These are phyloP conservation scores for Schizothecium vesticola DNA, from an alignment of 495 filamentous ascomycete species.

Conservation along the genomic window DNA sequence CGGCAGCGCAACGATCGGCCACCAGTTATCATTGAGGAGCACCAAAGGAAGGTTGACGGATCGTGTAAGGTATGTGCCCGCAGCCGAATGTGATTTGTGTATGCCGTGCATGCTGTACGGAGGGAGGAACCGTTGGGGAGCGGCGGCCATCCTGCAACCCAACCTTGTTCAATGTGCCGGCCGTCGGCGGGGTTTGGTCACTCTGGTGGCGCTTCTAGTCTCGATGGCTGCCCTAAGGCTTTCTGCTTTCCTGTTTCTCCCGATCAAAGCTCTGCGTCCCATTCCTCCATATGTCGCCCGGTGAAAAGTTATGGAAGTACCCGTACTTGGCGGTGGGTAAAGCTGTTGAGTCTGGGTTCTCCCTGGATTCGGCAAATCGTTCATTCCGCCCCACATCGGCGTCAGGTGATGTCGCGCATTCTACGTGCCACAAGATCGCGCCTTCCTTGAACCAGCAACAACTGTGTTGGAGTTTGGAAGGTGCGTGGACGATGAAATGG, in stretches of 20 bases:
- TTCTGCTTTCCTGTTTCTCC: background rate
- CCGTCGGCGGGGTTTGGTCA: background rate
- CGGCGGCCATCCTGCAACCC: slow-evolving; percentile 19
- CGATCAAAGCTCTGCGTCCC: background rate
- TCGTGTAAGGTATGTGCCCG: background rate
- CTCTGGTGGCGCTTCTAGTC: background rate
- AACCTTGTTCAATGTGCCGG: slow-evolving; percentile 23
- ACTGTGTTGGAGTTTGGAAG: background rate
- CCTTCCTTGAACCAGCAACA: background rate
- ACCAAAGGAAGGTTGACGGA: background rate
- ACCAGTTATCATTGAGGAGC: background rate
- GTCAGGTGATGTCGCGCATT: background rate
- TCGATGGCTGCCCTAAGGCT: background rate
- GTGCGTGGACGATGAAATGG: background rate
- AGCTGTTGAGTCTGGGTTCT: too few species aligned
- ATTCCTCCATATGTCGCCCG: background rate
- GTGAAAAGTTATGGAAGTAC: background rate
- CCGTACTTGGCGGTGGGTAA: background rate
- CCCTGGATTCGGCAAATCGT: too few species aligned
- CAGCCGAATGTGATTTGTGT: background rate
- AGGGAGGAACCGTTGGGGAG: background rate
- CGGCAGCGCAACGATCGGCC: background rate
- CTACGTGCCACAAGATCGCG: background rate
- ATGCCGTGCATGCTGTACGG: background rate
- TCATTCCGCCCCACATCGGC: background rate